Evolutionary conservation across 352 stramenopile species (phyloP), one percentile per base, ranked within the genome.

Genomic region (Pythium guiyangense): DNA sequence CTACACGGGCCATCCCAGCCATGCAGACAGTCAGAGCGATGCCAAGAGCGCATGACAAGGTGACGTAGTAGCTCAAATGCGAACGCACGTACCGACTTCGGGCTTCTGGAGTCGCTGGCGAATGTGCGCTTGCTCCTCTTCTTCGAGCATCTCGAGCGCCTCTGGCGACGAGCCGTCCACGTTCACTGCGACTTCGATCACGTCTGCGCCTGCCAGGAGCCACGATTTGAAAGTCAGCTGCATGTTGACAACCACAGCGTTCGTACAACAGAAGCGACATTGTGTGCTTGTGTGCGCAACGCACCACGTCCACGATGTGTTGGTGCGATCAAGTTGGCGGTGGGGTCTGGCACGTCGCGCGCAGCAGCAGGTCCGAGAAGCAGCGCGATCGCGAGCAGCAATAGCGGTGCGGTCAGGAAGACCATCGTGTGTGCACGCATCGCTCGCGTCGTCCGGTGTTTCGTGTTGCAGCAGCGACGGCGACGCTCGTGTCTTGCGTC

Each of bases 91-190:
- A 57, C 57, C 57, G 22, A 62, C 57, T 57, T 62, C 35, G 2
- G 49, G 57, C 49, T 62, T 52, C 49, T 57, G 56, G 26, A 49
- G 49, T 29, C 57, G 57, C 14, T 29, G 57, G 1, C 40, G 49
- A 31, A 62, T 35, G 49, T 5, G 49, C 31, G 49, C 57, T 10
- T 20, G 25, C 49, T 62, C 57, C 29, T 62, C 57, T 47, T 62
- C 57, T 55, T 62, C 57, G 49, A 62, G 57, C 57, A 62, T 62
- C 57, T 62, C 57, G 29, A 56, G 57, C 57, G 57, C 52, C 42
- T 62, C 57, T 14, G 48, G 18, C 11, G 57, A 6, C 15, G 49
- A 57, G 18, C 57, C 49, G 18, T 62, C 57, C 12, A 46, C 49
- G 1, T 46, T 48, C 6, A 62, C 40, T 8, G 45, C 49, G 29